phyloP scores from a whole-genome alignment of 2,329 filamentous ascomycete species.

The Fonsecaea erecta region DNA sequence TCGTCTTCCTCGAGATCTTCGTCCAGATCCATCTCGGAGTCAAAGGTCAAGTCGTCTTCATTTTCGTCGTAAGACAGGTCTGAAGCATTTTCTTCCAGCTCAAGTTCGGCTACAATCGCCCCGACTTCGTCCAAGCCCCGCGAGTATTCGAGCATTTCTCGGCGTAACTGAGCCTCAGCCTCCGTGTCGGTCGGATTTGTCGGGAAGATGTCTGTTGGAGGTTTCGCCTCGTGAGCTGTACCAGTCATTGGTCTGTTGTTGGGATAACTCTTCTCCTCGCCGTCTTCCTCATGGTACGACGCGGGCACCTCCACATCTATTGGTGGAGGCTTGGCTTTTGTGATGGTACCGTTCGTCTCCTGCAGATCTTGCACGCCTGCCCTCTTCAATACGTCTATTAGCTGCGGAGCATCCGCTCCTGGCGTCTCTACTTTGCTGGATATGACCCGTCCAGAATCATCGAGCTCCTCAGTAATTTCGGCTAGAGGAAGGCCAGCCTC shows the following conservation, averaged over 20 bases:
- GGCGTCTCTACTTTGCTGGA: slow-evolving; percentile 70
- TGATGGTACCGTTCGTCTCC: slow-evolving; percentile 31
- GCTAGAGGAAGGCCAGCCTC: slow-evolving; percentile 77
- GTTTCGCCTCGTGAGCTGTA: background rate
- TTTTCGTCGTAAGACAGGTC: slow-evolving; percentile 57
- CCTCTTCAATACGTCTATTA: slow-evolving; percentile 75
- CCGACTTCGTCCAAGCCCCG: slow-evolving; percentile 80
- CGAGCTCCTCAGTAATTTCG: slow-evolving; percentile 89
- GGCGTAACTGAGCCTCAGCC: slow-evolving; percentile 78
- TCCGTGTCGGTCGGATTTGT: slow-evolving; percentile 65
- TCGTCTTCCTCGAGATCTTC: slow-evolving; percentile 65
- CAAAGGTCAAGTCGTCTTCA: slow-evolving; percentile 50
- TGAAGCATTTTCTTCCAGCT: slow-evolving; percentile 70
- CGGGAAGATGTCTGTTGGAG: slow-evolving; percentile 4
- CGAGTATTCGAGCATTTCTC: slow-evolving; percentile 84
- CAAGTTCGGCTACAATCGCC: slow-evolving; percentile 87
- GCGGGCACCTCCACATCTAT: background rate
- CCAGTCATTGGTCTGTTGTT: background rate
- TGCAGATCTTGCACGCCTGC: slow-evolving; percentile 67
- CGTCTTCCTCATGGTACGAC: background rate
- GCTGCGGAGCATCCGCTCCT: slow-evolving; percentile 67
- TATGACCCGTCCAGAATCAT: slow-evolving; percentile 85
- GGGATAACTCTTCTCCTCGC: background rate
- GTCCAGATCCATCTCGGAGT: slow-evolving; percentile 45
- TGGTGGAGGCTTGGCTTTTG: slow-evolving; percentile 21